Base-by-base conservation (phyloP, 305 asterid genomes). In the Fraxinus paxiana region DNA sequence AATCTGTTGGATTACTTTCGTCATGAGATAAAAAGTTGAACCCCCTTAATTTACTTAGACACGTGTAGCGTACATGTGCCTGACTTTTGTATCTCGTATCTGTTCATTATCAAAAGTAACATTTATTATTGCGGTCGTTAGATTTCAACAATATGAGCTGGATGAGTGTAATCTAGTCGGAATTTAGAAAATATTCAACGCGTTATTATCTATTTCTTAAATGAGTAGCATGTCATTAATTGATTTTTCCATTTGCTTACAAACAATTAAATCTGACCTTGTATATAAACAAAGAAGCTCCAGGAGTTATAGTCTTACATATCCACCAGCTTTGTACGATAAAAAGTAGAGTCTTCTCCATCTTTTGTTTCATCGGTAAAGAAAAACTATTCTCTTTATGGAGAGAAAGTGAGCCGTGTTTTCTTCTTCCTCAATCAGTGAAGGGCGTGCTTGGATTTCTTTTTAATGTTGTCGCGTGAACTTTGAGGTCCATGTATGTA, bases 221-320 rank as follows among this genome's bases (percentile, higher is more conserved):
- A 46, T 13, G 79, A 30, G 18, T 46, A 18, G 79, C n/a, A 34
- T 31, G 41, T 28, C 35, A 76, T 65, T 54, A 8, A 54, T 37
- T 51, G 12, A 15, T 54, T 76, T 51, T 76, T 5, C 71, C 80
- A 76, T 17, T 76, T 51, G 3, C 69, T 76, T 54, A 54, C 80
- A 34, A 20, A 31, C 41, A 76, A 76, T 76, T 76, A 30, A 3
- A 30, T 76, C 80, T 54, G 71, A 2, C 17, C 17, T 20, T 76
- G 30, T 51, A 30, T 75, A 4, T 5, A 61, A 54, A 31, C 38
- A 76, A 54, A 33, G 28, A 61, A 30, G 37, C 48, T 51, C 80
- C 9, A 8, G 28, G 43, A 54, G 24, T n/a, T 54, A 76, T 13
- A 51, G 18, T 48, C 31, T 51, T 71, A 51, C 38, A 35, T 7